These are phyloP conservation scores for Epichloe glyceriae DNA, from an alignment of 2,329 filamentous ascomycete species.

Conservation along the genomic window DNA sequence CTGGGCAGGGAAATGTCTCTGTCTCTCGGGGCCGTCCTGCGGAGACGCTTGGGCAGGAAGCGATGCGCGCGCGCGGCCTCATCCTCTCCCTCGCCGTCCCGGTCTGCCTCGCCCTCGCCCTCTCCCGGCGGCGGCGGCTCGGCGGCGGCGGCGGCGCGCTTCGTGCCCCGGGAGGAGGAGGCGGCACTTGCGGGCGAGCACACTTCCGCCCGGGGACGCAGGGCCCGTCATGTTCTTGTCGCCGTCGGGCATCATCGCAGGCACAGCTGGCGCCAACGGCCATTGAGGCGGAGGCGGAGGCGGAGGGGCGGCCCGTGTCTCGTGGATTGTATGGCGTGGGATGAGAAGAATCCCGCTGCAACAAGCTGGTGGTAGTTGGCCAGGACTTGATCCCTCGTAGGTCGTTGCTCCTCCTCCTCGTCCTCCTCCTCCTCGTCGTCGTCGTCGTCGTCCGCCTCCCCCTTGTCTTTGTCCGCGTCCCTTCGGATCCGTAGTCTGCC, in stretches of 20 bases:
- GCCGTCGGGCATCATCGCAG: neutral
- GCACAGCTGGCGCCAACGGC: conserved; percentile 10
- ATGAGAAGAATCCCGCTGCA: conserved; percentile 43
- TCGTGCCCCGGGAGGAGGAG: conserved; percentile 34
- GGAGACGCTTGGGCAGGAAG: conserved; percentile 30
- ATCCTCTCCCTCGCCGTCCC: conserved; percentile 9
- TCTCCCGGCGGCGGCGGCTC: conserved; percentile 20
- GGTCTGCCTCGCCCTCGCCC: conserved; percentile 4
- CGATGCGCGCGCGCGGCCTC: conserved; percentile 11
- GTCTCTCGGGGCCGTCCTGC: conserved; percentile 35
- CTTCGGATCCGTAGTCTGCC: conserved; percentile 18
- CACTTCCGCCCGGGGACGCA: conserved; percentile 6
- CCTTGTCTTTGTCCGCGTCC: conserved; percentile 14
- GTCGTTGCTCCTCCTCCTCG: conserved; percentile 18
- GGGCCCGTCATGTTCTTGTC: too few relatives aligned
- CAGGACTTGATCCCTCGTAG: conserved; percentile 36
- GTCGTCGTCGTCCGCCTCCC: conserved; percentile 4
- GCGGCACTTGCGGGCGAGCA: conserved; percentile 20
- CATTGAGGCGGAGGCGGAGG: conserved; percentile 13
- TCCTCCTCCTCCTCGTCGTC: conserved; percentile 4
- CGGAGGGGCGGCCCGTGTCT: conserved; percentile 15
- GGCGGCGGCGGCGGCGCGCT: conserved; percentile 31
- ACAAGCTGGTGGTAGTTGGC: conserved; percentile 44
- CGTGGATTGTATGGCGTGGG: conserved; percentile 44
- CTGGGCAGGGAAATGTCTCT: conserved; percentile 19